Conservation (phyloP, 2,329 filamentous ascomycete genomes). For the Apiospora phragmitis region DNA sequence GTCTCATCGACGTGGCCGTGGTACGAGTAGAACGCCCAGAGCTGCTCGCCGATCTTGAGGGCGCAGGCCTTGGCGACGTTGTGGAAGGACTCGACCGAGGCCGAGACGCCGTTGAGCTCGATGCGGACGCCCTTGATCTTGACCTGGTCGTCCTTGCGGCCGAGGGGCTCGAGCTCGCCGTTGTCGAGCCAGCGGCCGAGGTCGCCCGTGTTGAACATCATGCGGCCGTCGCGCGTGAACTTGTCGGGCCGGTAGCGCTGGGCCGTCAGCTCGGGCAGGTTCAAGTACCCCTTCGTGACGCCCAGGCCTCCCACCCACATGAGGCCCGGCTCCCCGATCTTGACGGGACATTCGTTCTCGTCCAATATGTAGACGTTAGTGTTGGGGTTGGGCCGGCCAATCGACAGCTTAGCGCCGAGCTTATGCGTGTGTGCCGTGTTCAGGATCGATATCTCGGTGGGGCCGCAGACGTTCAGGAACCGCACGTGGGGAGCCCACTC, state of each 20-base stretch:
- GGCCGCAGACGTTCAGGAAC: slow-evolving; percentile 4
- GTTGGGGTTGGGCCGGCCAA: slow-evolving; percentile 8
- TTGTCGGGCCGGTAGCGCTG: slow-evolving; percentile 5
- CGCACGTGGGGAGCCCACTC: slow-evolving; percentile 9
- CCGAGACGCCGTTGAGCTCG: slow-evolving; percentile 37
- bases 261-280: slow-evolving; percentile 8
- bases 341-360: neutral
- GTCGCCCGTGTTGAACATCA: slow-evolving; percentile 36
- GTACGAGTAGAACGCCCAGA: slow-evolving; percentile 5
- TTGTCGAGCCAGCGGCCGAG: slow-evolving; percentile 29
- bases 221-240: slow-evolving; percentile 20
- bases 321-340: neutral
- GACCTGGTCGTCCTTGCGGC: slow-evolving; percentile 48
- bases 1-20: neutral
- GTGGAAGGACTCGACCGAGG: slow-evolving; percentile 8
- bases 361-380: slow-evolving; percentile 6
- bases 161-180: slow-evolving; percentile 33
- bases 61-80: slow-evolving; percentile 1
- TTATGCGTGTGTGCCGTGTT: slow-evolving; percentile 9
- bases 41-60: slow-evolving; percentile 8
- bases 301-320: slow-evolving; percentile 9
- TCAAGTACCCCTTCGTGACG: neutral
- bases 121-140: slow-evolving; percentile 49
- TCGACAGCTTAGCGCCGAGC: slow-evolving; percentile 5
- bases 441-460: slow-evolving; percentile 10